Percentiles rank a stretch among this genome's conserved stretches.
Evolutionary conservation across 2,329 filamentous ascomycete genomes (phyloP).

Genomic region (Thielaviopsis ethacetica): DNA sequence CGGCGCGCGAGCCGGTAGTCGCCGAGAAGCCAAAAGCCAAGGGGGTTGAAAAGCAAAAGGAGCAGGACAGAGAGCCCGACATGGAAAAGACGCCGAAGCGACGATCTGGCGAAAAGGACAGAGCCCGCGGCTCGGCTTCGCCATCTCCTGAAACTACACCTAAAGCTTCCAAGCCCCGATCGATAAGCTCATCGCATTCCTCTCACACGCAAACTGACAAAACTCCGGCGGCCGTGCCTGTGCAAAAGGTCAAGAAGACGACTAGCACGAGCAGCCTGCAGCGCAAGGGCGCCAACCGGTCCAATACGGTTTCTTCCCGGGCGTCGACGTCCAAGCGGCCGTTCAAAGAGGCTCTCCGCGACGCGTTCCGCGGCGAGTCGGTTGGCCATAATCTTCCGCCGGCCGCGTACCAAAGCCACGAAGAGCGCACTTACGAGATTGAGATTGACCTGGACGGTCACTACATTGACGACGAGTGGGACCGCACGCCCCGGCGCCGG

Average conservation of each 20-base stretch:
- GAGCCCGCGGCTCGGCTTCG: not conserved
- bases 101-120: not conserved
- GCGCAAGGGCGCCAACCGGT: conserved; percentile 39
- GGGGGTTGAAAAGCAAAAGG: conserved; percentile 15
- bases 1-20: too few relatives aligned
- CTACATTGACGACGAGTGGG: conserved; percentile 15
- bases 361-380: conserved; percentile 48
- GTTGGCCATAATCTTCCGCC: conserved; percentile 28
- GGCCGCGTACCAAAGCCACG: conserved; percentile 31
- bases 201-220: conserved; percentile 14
- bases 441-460: conserved; percentile 14
- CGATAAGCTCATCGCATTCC: not conserved
- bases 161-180: conserved; percentile 1
- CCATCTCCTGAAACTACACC: not conserved
- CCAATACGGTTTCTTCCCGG: conserved; percentile 17
- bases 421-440: conserved; percentile 22
- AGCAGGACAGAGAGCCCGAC: conserved; percentile 12
- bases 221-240: conserved; percentile 5
- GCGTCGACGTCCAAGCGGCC: conserved; percentile 25
- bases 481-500: conserved; percentile 7
- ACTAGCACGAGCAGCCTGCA: conserved; percentile 28
- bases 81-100: conserved; percentile 1
- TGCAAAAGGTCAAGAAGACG: conserved; percentile 16
- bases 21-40: conserved; percentile 3
- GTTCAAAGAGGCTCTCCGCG: conserved; percentile 41